Evolutionary conservation across 768 basidiomycete species (phyloP).

Genomic region (Xanthoconium stramineum): DNA sequence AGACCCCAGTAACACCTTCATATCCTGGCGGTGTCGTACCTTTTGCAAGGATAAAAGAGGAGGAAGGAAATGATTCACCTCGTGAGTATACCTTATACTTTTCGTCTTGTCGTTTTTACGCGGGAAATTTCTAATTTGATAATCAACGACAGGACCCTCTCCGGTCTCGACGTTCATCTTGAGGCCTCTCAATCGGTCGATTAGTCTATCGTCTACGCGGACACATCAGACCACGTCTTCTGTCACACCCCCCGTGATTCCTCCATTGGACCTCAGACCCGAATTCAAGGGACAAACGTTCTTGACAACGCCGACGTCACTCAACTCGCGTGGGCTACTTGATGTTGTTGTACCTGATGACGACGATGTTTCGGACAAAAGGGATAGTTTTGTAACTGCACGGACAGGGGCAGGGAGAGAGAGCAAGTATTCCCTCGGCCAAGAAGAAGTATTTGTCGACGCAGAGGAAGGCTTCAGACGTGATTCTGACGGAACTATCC

Average conservation of each 20-base stretch:
- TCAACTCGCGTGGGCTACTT: conserved; percentile 18
- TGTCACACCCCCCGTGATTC: conserved; percentile 46
- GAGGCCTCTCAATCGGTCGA: conserved; percentile 62
- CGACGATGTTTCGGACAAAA: conserved; percentile 47
- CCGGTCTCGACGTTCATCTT: conserved; percentile 57
- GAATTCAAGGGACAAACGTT: conserved; percentile 42
- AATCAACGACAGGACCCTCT: conserved; percentile 40
- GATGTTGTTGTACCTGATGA: conserved; percentile 32
- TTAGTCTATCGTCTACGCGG: conserved; percentile 60
- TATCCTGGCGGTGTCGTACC: conserved; percentile 19
- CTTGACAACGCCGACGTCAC: conserved; percentile 27
- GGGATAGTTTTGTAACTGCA: conserved; percentile 59
- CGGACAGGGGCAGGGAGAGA: conserved; percentile 26
- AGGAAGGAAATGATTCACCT: conserved; percentile 29
- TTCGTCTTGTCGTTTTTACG: neutral
- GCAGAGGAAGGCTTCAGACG: conserved; percentile 26
- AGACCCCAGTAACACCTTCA: conserved; percentile 24
- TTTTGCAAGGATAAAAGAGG: conserved; percentile 27
- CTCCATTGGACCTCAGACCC: conserved; percentile 57
- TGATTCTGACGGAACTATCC: conserved; percentile 23
- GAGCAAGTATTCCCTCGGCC: conserved; percentile 30
- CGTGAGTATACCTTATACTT: conserved; percentile 37
- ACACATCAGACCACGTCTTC: conserved; percentile 49
- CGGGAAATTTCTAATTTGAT: conserved; percentile 2
- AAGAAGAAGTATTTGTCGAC: conserved; percentile 27